These are phyloP conservation scores for Talaromyces piceae DNA, from an alignment of 2,329 filamentous ascomycete genomes.

Conservation along the genomic window DNA sequence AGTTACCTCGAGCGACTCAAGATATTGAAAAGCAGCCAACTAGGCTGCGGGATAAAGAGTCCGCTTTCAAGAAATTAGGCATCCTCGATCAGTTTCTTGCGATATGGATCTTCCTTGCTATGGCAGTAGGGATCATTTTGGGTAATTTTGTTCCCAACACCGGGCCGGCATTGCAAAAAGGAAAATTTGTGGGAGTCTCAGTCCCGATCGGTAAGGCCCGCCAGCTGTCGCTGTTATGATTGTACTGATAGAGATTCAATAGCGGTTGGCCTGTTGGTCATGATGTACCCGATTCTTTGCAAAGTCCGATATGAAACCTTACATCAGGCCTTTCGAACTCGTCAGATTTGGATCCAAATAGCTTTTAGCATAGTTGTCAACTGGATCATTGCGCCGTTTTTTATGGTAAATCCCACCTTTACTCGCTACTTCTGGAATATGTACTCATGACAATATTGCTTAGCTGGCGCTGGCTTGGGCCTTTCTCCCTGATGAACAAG, in stretches of 20 bases:
- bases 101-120: conserved; percentile 70
- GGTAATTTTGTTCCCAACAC: conserved; percentile 65
- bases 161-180: conserved; percentile 57
- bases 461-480: conserved; percentile 47
- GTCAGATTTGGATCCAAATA: conserved; percentile 70
- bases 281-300: conserved; percentile 93
- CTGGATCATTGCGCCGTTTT: conserved; percentile 72
- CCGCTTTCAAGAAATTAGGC: conserved; percentile 37
- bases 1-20: not conserved
- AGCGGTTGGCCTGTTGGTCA: conserved; percentile 75
- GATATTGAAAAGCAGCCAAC: not conserved
- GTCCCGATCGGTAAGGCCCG: conserved; percentile 53
- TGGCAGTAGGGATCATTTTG: conserved; percentile 66
- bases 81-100: conserved; percentile 58
- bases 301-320: conserved; percentile 74
- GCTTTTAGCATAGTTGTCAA: conserved; percentile 68
- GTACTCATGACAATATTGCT: not conserved
- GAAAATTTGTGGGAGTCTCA: conserved; percentile 64
- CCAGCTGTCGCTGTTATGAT: not conserved
- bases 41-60: not conserved
- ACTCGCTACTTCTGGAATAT: not conserved
- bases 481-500: conserved; percentile 45
- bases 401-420: conserved; percentile 55
- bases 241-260: not conserved
- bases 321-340: conserved; percentile 56